Base-by-base conservation (phyloP, 2,329 filamentous ascomycete species). In the Mycocentrospora acerina region DNA sequence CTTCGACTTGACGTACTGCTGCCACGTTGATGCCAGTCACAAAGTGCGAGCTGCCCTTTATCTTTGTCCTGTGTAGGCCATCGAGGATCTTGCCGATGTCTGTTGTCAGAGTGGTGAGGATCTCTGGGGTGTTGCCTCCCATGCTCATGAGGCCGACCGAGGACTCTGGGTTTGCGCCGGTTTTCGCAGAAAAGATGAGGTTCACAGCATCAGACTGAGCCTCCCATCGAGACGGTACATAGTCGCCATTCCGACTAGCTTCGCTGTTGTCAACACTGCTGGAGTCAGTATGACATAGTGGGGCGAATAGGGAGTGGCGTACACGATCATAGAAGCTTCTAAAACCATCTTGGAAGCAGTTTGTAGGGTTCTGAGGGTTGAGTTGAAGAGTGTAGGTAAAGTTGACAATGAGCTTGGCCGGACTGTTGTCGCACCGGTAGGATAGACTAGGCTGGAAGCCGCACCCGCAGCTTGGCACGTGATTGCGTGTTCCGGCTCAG, bases 91-190 rank as follows among this genome's bases (percentile, higher is more conserved):
- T 93, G 70, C 93, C 93, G 64, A 93, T 89, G 70, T 98, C 94
- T 44, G 89, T 91, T 37, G 93, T 97, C 66, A 97, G 81, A 24
- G 93, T 98, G 42, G 93, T 94, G 50, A 98, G 81, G 51, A 98
- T 91, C 73, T 97, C 91, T 32, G 93, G 93, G n/a, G 90, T 90
- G 65, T 88, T 91, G 62, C 91, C 93, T 50, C 89, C 93, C 91
- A 97, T 97, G 72, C 89, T 95, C 90, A 98, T 96, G 51, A 98
- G 77, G 35, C 94, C 93, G 52, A 98, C 93, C 9, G 90, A 94
- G 7, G 91, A 97, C 73, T 98, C 93, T 22, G 93, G 90, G 69
- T 98, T 96, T 56, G 86, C 86, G 72, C 90, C 85, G 56, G 90
- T 95, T 71, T 98, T 95, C 64, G 86, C 88, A 66, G 90, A 89